These are phyloP conservation scores for Suillus bovinus DNA, from an alignment of 768 basidiomycete genomes.

Conservation along the genomic window DNA sequence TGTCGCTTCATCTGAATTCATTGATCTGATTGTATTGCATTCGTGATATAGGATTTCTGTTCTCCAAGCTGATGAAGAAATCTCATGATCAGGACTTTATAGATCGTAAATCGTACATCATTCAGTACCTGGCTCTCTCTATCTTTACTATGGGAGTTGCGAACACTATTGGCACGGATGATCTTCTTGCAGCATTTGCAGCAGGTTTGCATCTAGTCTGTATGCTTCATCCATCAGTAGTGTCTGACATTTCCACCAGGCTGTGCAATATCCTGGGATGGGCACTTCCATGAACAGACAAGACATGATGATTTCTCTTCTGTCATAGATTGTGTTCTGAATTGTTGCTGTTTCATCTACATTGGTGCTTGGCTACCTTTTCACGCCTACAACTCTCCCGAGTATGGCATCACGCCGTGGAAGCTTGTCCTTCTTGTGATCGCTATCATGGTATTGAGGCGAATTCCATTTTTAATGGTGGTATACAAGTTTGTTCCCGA, in stretches of 20 bases:
- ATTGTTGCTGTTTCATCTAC: conserved; percentile 80
- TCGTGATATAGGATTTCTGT: conserved; percentile 49
- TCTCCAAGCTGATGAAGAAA: conserved; percentile 72
- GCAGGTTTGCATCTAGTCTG: conserved; percentile 47
- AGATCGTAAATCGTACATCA: conserved; percentile 83
- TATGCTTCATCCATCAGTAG: not conserved
- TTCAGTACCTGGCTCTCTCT: conserved; percentile 76
- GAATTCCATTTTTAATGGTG: conserved; percentile 76
- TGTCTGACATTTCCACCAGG: conserved; percentile 50
- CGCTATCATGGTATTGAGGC: conserved; percentile 68
- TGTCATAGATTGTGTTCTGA: conserved; percentile 85
- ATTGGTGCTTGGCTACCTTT: conserved; percentile 89
- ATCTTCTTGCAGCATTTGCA: conserved; percentile 87
- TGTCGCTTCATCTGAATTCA: not conserved
- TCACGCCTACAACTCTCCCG: conserved; percentile 50
- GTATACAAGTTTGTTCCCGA: conserved; percentile 89
- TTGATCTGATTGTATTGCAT: not conserved
- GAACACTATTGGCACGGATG: conserved; percentile 80
- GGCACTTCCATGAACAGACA: conserved; percentile 73
- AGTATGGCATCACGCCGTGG: conserved; percentile 68
- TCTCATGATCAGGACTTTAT: conserved; percentile 62
- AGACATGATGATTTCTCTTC: conserved; percentile 87
- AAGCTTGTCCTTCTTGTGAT: conserved; percentile 68
- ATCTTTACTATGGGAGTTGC: conserved; percentile 76
- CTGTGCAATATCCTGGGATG: conserved; percentile 91